These are phyloP conservation scores for Cryoendolithus antarcticus DNA, from an alignment of 2,329 filamentous ascomycete species.

Conservation along the genomic window DNA sequence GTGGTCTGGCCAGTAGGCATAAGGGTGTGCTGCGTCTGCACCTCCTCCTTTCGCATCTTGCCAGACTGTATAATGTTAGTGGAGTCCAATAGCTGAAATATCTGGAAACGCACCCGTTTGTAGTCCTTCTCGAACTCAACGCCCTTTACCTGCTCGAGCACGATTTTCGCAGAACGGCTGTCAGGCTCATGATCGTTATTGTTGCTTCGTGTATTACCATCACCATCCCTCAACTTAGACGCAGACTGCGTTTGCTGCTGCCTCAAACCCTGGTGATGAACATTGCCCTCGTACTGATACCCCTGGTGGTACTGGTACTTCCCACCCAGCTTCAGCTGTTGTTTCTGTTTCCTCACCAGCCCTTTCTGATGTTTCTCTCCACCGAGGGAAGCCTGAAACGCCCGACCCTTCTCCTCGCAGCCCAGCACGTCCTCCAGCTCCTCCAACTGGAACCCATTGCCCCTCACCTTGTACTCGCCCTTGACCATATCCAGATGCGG, in stretches of 20 bases:
- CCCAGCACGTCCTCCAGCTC: constrained; percentile 14
- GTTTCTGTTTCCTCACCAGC: constrained; percentile 19
- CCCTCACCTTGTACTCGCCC: constrained; percentile 11
- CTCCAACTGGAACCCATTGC: constrained; percentile 7
- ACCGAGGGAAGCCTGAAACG: constrained; percentile 19
- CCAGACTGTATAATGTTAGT: constrained; percentile 10
- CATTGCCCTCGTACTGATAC: constrained; percentile 17
- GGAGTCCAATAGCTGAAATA: background rate
- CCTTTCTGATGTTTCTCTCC: constrained; percentile 24
- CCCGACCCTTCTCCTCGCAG: constrained; percentile 17
- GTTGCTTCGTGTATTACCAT: constrained; percentile 10
- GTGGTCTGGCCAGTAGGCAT: constrained; percentile 18
- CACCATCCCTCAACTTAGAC: constrained; percentile 11
- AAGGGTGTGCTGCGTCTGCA: constrained; percentile 17
- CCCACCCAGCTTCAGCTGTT: constrained; percentile 9
- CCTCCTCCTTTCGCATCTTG: constrained; percentile 11
- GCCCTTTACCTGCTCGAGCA: background rate
- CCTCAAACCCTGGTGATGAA: constrained; percentile 1
- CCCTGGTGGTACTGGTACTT: constrained; percentile 18
- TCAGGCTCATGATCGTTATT: constrained; percentile 7
- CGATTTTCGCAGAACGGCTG: no score
- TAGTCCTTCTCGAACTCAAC: constrained; percentile 14
- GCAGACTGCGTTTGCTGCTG: constrained; percentile 13
- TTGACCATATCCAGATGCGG: constrained; percentile 29
- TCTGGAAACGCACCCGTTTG: constrained; percentile 11